Percentiles rank a stretch among this genome's conserved stretches.
These are phyloP conservation scores for Collybiopsis confluens DNA, from an alignment of 768 basidiomycete genomes.

Conservation along the genomic window DNA sequence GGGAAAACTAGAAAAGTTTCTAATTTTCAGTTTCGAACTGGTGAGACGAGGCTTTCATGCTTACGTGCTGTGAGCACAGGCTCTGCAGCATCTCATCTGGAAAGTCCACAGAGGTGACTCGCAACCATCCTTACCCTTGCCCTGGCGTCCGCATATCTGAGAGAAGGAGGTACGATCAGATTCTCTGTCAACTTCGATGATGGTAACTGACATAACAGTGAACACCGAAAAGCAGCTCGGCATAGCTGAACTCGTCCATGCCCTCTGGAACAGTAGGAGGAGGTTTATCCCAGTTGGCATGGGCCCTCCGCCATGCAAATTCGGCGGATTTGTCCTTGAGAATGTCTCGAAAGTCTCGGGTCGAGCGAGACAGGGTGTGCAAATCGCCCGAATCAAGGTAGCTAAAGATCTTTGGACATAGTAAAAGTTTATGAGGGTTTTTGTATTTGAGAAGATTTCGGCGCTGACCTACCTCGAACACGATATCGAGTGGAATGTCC, in stretches of 20 bases:
- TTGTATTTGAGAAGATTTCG: too few relatives aligned
- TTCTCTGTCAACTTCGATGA: background rate
- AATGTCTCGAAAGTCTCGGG: conserved; percentile 42
- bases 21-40: too few relatives aligned
- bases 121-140: too few relatives aligned
- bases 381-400: conserved; percentile 46
- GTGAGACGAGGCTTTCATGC: too few relatives aligned
- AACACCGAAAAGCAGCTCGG: conserved; percentile 46
- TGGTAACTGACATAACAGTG: conserved; percentile 42
- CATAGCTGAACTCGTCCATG: conserved; percentile 46
- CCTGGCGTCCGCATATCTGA: conserved; percentile 26
- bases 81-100: conserved; percentile 26
- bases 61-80: conserved; percentile 14
- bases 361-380: conserved; percentile 43
- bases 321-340: conserved; percentile 41
- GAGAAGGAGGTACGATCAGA: conserved; percentile 7
- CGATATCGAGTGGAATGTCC: background rate
- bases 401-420: conserved; percentile 41
- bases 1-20: too few relatives aligned
- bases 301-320: conserved; percentile 45
- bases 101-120: conserved; percentile 24
- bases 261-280: conserved; percentile 45
- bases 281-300: conserved; percentile 34
- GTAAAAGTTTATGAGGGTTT: too few relatives aligned
- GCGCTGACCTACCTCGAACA: background rate